These are phyloP conservation scores for Magnolia changhungtana DNA, from an alignment of 164 flowering plant species.

Conservation along the genomic window DNA sequence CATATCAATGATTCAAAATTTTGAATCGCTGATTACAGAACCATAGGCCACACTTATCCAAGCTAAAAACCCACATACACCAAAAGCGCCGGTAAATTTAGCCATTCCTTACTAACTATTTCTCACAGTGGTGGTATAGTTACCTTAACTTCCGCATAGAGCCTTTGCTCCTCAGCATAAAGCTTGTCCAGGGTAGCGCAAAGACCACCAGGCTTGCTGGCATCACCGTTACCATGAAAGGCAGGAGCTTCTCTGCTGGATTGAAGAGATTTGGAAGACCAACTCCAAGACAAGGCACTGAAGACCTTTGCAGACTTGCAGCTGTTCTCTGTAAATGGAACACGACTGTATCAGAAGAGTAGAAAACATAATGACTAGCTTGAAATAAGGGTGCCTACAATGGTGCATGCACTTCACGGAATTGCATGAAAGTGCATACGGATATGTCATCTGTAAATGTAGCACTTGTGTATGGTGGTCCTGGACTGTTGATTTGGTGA, in stretches of 20 bases:
- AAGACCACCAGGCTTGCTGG: conserved; percentile 79
- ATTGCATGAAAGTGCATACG: no score
- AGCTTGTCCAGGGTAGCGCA: conserved; percentile 62
- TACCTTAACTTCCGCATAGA: conserved; percentile 77
- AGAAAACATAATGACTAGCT: background rate
- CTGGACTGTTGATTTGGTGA: background rate
- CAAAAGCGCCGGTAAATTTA: no score
- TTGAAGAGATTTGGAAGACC: conserved; percentile 79
- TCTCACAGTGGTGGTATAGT: background rate
- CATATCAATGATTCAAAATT: no score
- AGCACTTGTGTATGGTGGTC: background rate
- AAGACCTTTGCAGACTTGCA: conserved; percentile 73
- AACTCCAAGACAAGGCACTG: conserved; percentile 75
- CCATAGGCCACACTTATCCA: no score
- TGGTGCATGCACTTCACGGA: no score
- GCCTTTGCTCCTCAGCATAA: conserved; percentile 62
- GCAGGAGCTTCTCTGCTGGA: conserved; percentile 39
- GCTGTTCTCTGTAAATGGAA: conserved; percentile 53
- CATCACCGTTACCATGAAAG: conserved; percentile 39
- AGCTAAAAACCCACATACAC: no score
- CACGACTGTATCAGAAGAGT: background rate
- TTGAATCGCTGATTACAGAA: no score
- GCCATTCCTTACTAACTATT: no score
- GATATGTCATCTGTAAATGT: no score
- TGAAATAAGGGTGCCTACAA: background rate